These are phyloP conservation scores for Viola pubescens DNA, from an alignment of 441 rosid species.

Conservation along the genomic window DNA sequence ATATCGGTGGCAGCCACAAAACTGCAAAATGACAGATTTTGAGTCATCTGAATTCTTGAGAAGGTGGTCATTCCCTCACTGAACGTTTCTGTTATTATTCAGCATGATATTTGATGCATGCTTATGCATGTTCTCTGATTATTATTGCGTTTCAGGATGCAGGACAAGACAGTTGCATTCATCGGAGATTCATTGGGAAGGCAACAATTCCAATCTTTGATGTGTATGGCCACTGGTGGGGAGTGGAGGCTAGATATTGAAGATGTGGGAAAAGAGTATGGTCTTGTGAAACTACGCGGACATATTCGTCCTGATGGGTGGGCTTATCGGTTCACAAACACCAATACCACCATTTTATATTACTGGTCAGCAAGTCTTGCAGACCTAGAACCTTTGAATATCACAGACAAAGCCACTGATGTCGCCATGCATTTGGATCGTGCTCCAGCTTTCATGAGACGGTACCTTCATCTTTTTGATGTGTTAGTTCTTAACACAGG, in stretches of 20 bases:
- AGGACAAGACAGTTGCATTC: slow-evolving; percentile 32
- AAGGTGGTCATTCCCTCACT: slow-evolving; percentile 31
- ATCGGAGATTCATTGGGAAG: slow-evolving; percentile 40
- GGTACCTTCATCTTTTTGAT: slow-evolving; percentile 20
- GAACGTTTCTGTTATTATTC: not conserved
- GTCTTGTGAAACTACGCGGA: slow-evolving; percentile 23
- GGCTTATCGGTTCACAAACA: slow-evolving; percentile 32
- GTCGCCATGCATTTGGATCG: slow-evolving; percentile 42
- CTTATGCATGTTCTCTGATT: not conserved
- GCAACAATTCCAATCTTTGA: slow-evolving; percentile 39
- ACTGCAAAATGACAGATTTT: slow-evolving; percentile 60
- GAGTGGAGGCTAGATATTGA: slow-evolving; percentile 21
- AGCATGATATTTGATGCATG: not conserved
- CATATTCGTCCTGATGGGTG: slow-evolving; percentile 32
- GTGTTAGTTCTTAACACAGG: slow-evolving; percentile 36
- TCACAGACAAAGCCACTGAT: slow-evolving; percentile 19
- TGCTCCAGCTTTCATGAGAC: slow-evolving; percentile 31
- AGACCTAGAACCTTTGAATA: slow-evolving; percentile 29
- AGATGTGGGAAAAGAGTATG: slow-evolving; percentile 30
- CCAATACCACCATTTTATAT: slow-evolving; percentile 37
- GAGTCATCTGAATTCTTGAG: slow-evolving; percentile 50
- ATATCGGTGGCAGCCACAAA: slow-evolving; percentile 66
- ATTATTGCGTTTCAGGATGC: slow-evolving; percentile 36
- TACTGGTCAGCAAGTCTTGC: slow-evolving; percentile 39
- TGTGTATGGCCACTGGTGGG: slow-evolving; percentile 39